Percentiles rank a stretch among this genome's conserved stretches.
Evolutionary conservation across 345 rosid genomes (phyloP).

Genomic region (Triadica sebifera): DNA sequence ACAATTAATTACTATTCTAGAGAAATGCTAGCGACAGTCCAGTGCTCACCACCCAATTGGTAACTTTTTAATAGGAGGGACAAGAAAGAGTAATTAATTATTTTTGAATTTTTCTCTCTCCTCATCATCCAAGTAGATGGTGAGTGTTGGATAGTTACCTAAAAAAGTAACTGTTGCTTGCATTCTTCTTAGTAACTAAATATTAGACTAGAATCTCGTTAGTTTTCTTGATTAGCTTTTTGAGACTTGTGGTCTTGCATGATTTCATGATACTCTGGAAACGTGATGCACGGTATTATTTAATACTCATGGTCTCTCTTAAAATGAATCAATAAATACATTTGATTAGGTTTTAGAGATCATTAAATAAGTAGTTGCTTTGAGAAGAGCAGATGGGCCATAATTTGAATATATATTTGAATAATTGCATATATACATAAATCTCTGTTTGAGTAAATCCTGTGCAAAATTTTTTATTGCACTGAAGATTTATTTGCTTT

Average conservation of each 20-base stretch:
- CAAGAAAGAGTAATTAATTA: no score
- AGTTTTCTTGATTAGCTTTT: not conserved
- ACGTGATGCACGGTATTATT: not conserved
- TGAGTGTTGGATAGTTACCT: no score
- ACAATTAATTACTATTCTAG: not conserved
- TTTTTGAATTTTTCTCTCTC: no score
- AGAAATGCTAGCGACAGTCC: no score
- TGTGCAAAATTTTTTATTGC: not conserved
- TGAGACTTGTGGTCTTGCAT: not conserved
- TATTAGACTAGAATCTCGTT: not conserved
- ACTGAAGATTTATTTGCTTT: not conserved
- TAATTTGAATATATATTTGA: not conserved
- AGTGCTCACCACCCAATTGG: no score
- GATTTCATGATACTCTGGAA: not conserved
- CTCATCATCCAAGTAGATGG: no score
- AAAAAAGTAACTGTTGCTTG: no score
- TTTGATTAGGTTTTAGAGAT: not conserved
- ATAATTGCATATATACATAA: not conserved
- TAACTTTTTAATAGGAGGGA: no score
- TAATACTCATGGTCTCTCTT: not conserved
- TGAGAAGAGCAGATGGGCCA: not conserved
- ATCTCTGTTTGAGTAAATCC: no score
- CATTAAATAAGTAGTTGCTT: conserved; percentile 7
- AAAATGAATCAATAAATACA: not conserved
- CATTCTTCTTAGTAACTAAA: no score